Conservation (phyloP, 2,329 filamentous ascomycete species). For the Neonectria faginata region DNA sequence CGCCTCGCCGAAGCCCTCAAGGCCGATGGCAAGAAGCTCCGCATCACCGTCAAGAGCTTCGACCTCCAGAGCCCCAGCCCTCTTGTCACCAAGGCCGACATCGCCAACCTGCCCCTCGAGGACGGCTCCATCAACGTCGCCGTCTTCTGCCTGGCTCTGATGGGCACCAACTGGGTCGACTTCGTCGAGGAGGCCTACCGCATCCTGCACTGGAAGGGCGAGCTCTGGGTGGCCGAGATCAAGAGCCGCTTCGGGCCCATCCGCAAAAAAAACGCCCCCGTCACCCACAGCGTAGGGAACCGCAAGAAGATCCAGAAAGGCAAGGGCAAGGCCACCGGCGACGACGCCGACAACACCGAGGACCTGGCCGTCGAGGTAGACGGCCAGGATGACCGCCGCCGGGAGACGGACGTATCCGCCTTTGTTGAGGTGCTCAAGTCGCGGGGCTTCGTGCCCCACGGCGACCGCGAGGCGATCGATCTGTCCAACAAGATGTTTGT, state of each 20-base stretch:
- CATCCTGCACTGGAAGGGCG: slow-evolving; percentile 90
- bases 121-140: slow-evolving; percentile 85
- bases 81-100: slow-evolving; percentile 89
- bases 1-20: slow-evolving; percentile 78
- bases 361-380: slow-evolving; percentile 78
- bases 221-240: slow-evolving; percentile 97
- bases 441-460: slow-evolving; percentile 86
- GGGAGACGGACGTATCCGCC: slow-evolving; percentile 86
- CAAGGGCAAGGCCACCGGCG: slow-evolving; percentile 59
- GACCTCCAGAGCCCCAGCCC: slow-evolving; percentile 84
- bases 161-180: slow-evolving; percentile 98
- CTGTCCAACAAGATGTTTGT: slow-evolving; percentile 98
- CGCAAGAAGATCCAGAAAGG: slow-evolving; percentile 67
- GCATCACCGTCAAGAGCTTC: slow-evolving; percentile 83
- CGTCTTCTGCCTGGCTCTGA: slow-evolving; percentile 95
- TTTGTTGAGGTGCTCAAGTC: slow-evolving; percentile 87
- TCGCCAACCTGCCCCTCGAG: slow-evolving; percentile 81
- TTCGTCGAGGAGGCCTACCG: slow-evolving; percentile 97
- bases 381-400: slow-evolving; percentile 69
- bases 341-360: slow-evolving; percentile 62
- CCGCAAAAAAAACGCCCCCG: slow-evolving; percentile 53
- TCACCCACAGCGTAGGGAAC: slow-evolving; percentile 79
- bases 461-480: slow-evolving; percentile 75
- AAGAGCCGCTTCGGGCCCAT: slow-evolving; percentile 81
- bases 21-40: slow-evolving; percentile 71